phyloP scores from a whole-genome alignment of 2,329 filamentous ascomycete genomes.

The Gaeumannomyces tritici region DNA sequence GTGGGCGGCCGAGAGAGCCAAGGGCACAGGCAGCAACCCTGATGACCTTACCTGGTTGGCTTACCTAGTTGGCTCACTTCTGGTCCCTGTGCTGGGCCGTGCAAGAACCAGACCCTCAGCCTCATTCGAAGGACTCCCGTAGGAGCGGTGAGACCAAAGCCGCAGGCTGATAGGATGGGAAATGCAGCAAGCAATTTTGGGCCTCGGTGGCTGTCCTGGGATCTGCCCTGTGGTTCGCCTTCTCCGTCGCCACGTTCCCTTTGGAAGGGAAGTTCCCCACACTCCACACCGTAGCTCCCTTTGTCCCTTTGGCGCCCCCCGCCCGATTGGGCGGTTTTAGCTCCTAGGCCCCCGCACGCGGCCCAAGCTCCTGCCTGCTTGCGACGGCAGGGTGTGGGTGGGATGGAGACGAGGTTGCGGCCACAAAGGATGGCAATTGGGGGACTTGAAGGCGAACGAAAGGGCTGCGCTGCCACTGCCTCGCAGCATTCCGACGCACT shows the following conservation, averaged over 20 bases:
- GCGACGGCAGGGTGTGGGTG: not conserved
- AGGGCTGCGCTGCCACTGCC: not conserved
- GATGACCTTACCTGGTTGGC: not conserved
- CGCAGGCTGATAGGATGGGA: not conserved
- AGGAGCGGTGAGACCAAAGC: not conserved
- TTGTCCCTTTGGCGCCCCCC: too few relatives aligned
- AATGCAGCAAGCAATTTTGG: too few relatives aligned
- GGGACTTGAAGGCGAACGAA: too few relatives aligned
- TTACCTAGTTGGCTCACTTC: too few relatives aligned
- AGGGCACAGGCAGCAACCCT: not conserved
- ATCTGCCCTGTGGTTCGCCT: not conserved
- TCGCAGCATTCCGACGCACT: not conserved
- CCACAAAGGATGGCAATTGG: too few relatives aligned
- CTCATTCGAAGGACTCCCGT: not conserved
- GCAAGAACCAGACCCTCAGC: not conserved
- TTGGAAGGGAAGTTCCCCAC: not conserved
- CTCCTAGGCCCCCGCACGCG: not conserved
- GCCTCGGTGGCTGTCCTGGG: too few relatives aligned
- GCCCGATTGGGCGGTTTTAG: not conserved
- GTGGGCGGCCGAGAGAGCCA: not conserved
- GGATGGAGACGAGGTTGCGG: not conserved
- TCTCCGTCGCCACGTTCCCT: not conserved
- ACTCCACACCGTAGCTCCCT: too few relatives aligned
- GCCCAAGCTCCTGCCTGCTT: not conserved
- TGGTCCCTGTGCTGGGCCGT: not conserved